These are phyloP conservation scores for Tetrapyrgos nigripes DNA, from an alignment of 1,284 basidiomycete genomes.

Conservation along the genomic window DNA sequence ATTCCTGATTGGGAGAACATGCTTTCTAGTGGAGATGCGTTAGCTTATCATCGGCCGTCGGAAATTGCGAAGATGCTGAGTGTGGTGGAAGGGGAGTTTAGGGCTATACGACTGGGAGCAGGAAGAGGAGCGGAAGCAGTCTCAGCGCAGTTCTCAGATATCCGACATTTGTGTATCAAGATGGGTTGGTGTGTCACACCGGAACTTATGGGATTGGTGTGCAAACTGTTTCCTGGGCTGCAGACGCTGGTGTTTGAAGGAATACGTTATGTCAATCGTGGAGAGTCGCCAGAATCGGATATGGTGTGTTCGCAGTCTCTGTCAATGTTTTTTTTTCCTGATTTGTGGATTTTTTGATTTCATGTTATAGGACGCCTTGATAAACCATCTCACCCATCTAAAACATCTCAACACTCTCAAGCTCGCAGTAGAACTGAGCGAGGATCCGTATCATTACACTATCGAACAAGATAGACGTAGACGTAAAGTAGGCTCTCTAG, in stretches of 20 bases:
- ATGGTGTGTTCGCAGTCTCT: conserved; percentile 1
- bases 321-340: background rate
- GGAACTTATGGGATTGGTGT: conserved; percentile 10
- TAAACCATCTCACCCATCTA: conserved; percentile 1
- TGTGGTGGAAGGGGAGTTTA: background rate
- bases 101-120: no score
- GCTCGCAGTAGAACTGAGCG: conserved; percentile 14
- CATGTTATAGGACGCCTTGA: conserved; percentile 9
- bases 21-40: conserved; percentile 10
- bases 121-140: no score
- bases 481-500: conserved; percentile 11
- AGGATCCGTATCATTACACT: conserved; percentile 9
- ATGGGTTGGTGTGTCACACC: conserved; percentile 19
- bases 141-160: background rate
- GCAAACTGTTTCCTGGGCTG: conserved; percentile 8
- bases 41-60: conserved; percentile 15
- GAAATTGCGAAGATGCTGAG: conserved; percentile 2
- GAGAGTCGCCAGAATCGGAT: conserved; percentile 9
- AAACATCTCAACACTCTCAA: conserved; percentile 12
- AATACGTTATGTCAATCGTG: conserved; percentile 15
- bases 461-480: background rate
- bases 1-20: conserved; percentile 18
- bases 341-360: no score
- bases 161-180: conserved; percentile 12
- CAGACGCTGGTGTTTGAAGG: conserved; percentile 12